Percentiles rank a stretch among this genome's conserved stretches.
Conservation (phyloP, 768 basidiomycete species). For the Rhizopogon vinicolor region DNA sequence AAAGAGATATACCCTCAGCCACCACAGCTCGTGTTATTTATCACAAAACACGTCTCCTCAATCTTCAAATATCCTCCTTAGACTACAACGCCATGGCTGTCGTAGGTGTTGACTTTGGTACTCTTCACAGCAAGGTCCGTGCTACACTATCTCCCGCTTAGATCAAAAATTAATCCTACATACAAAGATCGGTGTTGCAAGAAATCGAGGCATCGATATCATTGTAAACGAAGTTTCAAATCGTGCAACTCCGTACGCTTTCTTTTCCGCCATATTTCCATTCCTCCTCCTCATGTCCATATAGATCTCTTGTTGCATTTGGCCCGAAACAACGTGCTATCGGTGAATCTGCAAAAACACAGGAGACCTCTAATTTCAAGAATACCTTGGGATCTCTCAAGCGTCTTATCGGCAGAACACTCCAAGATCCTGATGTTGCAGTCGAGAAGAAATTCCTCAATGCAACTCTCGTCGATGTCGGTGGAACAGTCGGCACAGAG, state of each 20-base stretch:
- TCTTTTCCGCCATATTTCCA: neutral
- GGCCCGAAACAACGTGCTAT: constrained; percentile 87
- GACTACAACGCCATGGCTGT: constrained; percentile 64
- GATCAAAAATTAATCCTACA: constrained; percentile 1
- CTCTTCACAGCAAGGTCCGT: constrained; percentile 78
- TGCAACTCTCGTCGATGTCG: constrained; percentile 78
- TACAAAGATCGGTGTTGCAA: constrained; percentile 85
- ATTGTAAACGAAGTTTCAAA: constrained; percentile 98
- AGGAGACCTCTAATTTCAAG: constrained; percentile 96
- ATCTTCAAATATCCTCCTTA: neutral
- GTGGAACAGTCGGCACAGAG: constrained; percentile 81
- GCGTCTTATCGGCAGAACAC: constrained; percentile 79
- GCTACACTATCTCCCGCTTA: constrained; percentile 9
- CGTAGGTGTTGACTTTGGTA: constrained; percentile 93
- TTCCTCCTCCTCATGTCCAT: constrained; percentile 4
- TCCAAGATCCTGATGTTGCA: constrained; percentile 77
- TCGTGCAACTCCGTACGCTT: constrained; percentile 87
- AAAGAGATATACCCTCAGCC: neutral
- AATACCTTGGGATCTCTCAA: constrained; percentile 95
- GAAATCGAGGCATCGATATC: constrained; percentile 97
- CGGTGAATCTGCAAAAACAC: constrained; percentile 95
- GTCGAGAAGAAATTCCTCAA: constrained; percentile 91
- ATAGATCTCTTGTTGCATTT: constrained; percentile 91
- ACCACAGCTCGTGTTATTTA: neutral
- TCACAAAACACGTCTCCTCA: constrained; percentile 6